Evolutionary conservation across 345 rosid genomes (phyloP).

Genomic region (Ceriops decandra): DNA sequence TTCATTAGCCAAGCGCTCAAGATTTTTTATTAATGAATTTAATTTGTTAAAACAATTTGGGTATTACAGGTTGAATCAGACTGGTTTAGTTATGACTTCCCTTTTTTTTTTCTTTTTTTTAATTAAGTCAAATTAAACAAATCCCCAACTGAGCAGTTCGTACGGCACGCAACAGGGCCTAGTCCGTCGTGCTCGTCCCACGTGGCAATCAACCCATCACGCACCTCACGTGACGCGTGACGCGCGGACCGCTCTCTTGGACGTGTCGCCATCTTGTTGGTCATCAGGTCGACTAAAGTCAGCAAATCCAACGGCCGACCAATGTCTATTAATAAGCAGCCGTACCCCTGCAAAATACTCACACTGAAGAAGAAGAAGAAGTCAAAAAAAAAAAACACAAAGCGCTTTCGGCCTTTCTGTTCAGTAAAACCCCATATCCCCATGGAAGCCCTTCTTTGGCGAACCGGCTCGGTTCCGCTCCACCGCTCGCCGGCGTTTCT

Average conservation of each 20-base stretch:
- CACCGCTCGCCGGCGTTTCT: slow-evolving; percentile 16
- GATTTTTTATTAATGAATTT: too few relatives aligned
- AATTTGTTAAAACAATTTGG: too few relatives aligned
- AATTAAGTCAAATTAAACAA: too few relatives aligned
- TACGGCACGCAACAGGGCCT: too few relatives aligned
- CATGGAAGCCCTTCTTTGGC: slow-evolving; percentile 52
- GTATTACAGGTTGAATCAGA: too few relatives aligned
- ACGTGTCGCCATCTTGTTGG: slow-evolving; percentile 40
- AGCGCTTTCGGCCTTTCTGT: neutral
- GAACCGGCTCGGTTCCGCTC: slow-evolving; percentile 56
- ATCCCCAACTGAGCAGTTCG: too few relatives aligned
- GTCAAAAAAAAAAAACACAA: neutral
- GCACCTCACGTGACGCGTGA: slow-evolving; percentile 32
- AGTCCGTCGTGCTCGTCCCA: slow-evolving; percentile 2
- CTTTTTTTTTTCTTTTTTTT: too few relatives aligned
- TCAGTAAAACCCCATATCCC: neutral
- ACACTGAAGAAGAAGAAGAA: neutral
- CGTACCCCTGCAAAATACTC: neutral
- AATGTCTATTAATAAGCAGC: slow-evolving; percentile 8
- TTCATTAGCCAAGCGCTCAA: too few relatives aligned
- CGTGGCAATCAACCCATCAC: slow-evolving; percentile 33
- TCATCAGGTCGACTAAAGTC: slow-evolving; percentile 29
- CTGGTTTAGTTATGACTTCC: too few relatives aligned
- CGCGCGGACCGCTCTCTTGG: neutral
- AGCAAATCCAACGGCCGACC: slow-evolving; percentile 39